Evolutionary conservation across 2,329 filamentous ascomycete species (phyloP).

Genomic region (Claviceps sp.): DNA sequence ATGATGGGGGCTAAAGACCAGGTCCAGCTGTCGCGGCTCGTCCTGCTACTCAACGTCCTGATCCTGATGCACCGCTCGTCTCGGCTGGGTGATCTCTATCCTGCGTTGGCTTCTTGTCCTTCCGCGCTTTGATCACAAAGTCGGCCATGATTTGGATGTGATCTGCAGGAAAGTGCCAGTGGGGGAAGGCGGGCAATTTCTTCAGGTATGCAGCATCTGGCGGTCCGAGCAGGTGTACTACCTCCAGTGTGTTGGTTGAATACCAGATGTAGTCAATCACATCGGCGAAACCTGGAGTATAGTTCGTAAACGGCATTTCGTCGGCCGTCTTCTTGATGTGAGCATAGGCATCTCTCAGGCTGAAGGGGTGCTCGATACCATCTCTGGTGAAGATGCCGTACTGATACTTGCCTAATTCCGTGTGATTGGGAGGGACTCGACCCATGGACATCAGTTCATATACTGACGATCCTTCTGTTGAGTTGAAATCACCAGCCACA

Average conservation of each 20-base stretch:
- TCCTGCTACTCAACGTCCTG: constrained; percentile 14
- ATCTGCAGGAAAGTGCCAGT: constrained; percentile 88
- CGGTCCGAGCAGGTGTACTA: constrained; percentile 71
- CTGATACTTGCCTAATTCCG: constrained; percentile 64
- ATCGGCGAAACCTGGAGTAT: constrained; percentile 82
- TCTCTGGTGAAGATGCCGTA: constrained; percentile 90
- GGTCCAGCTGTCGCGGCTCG: constrained; percentile 1
- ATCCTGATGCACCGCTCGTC: constrained; percentile 32
- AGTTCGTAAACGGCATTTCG: constrained; percentile 89
- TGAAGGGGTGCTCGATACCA: constrained; percentile 91
- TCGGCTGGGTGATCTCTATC: constrained; percentile 44
- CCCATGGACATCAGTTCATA: constrained; percentile 82
- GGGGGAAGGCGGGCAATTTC: constrained; percentile 80
- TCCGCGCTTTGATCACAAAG: constrained; percentile 77
- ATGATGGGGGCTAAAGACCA: not conserved
- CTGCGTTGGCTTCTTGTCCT: constrained; percentile 58
- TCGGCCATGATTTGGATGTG: constrained; percentile 83
- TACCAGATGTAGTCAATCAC: constrained; percentile 98
- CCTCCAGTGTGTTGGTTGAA: constrained; percentile 76
- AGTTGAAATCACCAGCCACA: constrained; percentile 95
- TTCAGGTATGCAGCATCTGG: constrained; percentile 77
- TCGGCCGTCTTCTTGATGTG: constrained; percentile 70
- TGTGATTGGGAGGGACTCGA: constrained; percentile 61
- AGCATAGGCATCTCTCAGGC: constrained; percentile 77
- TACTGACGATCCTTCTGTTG: constrained; percentile 71